phyloP scores from a whole-genome alignment of 23 red algal species.

The Gracilaria domingensis region DNA sequence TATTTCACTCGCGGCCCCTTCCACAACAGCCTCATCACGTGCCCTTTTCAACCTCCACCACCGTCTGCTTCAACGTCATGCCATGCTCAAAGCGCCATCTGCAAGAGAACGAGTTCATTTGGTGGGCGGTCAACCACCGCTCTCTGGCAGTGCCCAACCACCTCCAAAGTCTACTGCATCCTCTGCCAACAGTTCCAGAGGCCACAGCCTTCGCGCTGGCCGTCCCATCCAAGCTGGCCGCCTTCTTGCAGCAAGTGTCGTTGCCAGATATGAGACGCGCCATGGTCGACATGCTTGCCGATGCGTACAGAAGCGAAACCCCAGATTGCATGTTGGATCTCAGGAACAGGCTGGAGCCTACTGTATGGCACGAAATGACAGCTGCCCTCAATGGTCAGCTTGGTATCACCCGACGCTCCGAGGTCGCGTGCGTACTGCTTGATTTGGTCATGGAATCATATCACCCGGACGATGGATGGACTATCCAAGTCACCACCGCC shows the following conservation, averaged over 20 bases:
- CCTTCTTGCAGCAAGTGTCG: slow-evolving; percentile 19
- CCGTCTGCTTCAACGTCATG: slow-evolving; percentile 2
- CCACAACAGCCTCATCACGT: background rate
- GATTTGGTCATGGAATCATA: background rate
- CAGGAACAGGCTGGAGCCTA: background rate
- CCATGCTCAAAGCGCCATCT: background rate
- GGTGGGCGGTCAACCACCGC: slow-evolving; percentile 4
- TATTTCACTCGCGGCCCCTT: background rate
- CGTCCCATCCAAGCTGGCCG: background rate
- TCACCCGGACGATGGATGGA: background rate
- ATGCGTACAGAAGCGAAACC: slow-evolving; percentile 25
- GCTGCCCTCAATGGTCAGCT: background rate
- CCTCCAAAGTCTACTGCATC: background rate
- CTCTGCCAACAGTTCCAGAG: background rate
- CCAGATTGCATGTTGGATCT: slow-evolving; percentile 1
- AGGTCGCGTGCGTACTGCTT: background rate
- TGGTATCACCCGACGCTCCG: background rate
- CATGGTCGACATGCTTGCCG: slow-evolving; percentile 39
- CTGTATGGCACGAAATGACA: background rate
- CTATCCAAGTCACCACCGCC: background rate
- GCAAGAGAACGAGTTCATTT: slow-evolving; percentile 25
- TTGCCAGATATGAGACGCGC: slow-evolving; percentile 1
- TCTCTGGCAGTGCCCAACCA: background rate
- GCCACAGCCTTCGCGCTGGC: slow-evolving; percentile 17
- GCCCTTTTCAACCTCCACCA: background rate